Evolutionary conservation across 495 filamentous ascomycete species (phyloP), one percentile per base, ranked within the genome.

Genomic region (Neurospora africana): DNA sequence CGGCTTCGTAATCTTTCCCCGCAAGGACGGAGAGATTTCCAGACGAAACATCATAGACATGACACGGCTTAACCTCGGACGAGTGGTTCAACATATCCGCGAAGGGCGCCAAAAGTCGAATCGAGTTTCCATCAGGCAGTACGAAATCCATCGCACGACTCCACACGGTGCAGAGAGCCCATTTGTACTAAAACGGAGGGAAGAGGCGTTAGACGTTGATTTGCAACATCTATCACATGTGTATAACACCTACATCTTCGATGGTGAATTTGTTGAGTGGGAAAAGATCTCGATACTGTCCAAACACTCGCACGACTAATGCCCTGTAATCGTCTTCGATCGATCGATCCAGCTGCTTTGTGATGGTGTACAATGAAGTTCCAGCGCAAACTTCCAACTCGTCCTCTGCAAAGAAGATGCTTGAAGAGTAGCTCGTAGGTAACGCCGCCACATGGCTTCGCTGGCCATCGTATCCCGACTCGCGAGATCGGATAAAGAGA

Each of bases 11-110:
- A 61, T 79, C 75, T 73, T 78, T 79, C 44, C 75, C 77, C 23
- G 77, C 77, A 74, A 78, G 71, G 21, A 79, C 70, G 69, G 77
- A 79, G 69, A 79, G 68, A 69, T 72, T 75, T 70, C 75, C 71
- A 58, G 77, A 77, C 40, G 67, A 75, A 35, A 41, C 40, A 73
- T 79, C 72, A 70, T 79, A 78, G 73, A 74, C 77, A 69, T 79
- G 77, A 71, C 77, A 79, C 68, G 75, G 76, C 77, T 77, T 78
- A 43, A 77, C 76, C 71, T 75, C 75, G 75, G 75, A 73, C 53
- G 76, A 77, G 76, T 79, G 77, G 83, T 79, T 79, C 73, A 79
- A 72, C 77, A 79, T 79, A 72, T 79, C 76, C 53, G 76, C 76
- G 61, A 79, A 79, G 61, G 76, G 77, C 47, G 76, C 76, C 75